Evolutionary conservation across 2,329 filamentous ascomycete species (phyloP).

Genomic region (Juglanconis juglandina): DNA sequence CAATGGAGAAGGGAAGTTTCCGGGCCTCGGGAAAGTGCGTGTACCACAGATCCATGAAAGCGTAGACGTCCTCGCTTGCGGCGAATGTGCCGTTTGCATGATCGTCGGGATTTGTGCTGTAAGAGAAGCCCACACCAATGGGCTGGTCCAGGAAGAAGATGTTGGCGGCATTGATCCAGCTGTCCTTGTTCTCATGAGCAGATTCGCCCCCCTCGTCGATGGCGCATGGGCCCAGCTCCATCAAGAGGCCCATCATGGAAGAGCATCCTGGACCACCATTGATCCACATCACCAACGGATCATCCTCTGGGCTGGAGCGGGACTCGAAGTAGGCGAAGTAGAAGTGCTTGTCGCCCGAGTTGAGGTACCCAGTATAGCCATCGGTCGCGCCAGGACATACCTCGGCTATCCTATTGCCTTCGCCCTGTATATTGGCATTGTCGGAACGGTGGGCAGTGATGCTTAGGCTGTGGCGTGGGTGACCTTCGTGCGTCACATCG

Average conservation of each 20-base stretch:
- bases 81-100: conserved; percentile 37
- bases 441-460: background rate
- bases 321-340: background rate
- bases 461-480: background rate
- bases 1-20: conserved; percentile 40
- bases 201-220: conserved; percentile 47
- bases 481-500: background rate
- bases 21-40: conserved; percentile 40
- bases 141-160: conserved; percentile 48
- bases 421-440: background rate
- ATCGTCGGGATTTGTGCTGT: conserved; percentile 23
- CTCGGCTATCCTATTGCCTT: background rate
- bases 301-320: background rate
- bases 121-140: conserved; percentile 57
- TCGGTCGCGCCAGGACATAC: background rate
- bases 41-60: conserved; percentile 46
- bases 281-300: conserved; percentile 2
- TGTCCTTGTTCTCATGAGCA: conserved; percentile 47
- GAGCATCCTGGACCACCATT: conserved; percentile 8
- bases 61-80: conserved; percentile 45
- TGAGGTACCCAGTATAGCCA: background rate
- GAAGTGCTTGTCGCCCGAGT: background rate
- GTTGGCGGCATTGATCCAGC: conserved; percentile 51
- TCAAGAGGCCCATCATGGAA: conserved; percentile 7
- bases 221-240: conserved; percentile 45